Conservation (phyloP, 495 filamentous ascomycete species). For the Penicillium samsonianum region DNA sequence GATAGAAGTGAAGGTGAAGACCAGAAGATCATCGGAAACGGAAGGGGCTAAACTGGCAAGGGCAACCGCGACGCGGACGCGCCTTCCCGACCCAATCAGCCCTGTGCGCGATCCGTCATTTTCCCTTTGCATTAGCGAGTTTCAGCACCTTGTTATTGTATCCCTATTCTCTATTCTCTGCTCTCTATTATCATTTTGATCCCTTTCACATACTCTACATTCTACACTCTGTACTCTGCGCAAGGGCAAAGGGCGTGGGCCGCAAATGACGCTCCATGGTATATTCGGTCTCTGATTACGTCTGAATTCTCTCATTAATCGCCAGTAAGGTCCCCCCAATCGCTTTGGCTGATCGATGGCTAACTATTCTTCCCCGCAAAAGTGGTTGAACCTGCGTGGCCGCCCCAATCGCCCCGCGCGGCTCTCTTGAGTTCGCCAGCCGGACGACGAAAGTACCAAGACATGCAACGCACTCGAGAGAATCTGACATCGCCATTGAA, state of each 20-base stretch:
- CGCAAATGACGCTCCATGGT: slow-evolving; percentile 25
- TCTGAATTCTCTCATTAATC: neutral
- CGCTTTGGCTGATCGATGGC: neutral
- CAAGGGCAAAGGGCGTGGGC: slow-evolving; percentile 20
- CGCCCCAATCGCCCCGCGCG: slow-evolving; percentile 82
- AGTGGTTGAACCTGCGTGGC: slow-evolving; percentile 69
- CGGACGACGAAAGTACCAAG: slow-evolving; percentile 69
- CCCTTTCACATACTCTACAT: slow-evolving; percentile 18
- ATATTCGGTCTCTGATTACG: slow-evolving; percentile 6
- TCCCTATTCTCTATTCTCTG: slow-evolving; percentile 3
- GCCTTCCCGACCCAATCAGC: slow-evolving; percentile 29
- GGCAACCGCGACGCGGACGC: slow-evolving; percentile 35
- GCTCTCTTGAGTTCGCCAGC: slow-evolving; percentile 79
- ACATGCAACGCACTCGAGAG: slow-evolving; percentile 62
- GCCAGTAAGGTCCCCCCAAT: slow-evolving; percentile 4
- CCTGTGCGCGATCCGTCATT: slow-evolving; percentile 28
- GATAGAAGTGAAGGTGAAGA: neutral
- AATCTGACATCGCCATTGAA: slow-evolving; percentile 67
- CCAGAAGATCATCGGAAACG: slow-evolving; percentile 13
- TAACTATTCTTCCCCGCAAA: neutral
- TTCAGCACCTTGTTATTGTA: slow-evolving; percentile 5
- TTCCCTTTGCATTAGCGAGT: slow-evolving; percentile 17
- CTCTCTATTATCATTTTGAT: slow-evolving; percentile 3
- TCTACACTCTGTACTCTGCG: slow-evolving; percentile 1
- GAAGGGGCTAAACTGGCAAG: slow-evolving; percentile 13